Base-by-base conservation (phyloP, 2,329 filamentous ascomycete species). In the Grosmannia clavigera region DNA sequence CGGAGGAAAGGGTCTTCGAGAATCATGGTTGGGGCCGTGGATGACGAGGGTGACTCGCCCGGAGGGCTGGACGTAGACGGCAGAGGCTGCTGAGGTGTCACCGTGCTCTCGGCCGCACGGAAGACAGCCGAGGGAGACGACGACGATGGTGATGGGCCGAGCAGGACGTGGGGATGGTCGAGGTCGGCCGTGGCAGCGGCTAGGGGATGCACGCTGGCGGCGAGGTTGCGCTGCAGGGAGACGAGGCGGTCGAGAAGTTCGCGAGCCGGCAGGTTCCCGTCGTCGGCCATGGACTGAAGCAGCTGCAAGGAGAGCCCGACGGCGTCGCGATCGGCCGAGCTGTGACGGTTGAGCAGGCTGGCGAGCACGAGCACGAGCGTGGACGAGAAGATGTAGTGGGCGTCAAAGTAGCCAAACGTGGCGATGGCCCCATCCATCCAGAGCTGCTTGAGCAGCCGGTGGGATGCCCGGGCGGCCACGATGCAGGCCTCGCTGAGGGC, bases 401-500 rank as follows among this genome's bases (percentile, higher is more conserved):
- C 64, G 55, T 68, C 67, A 55, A 68, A 68, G 60, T 67, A 68
- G 38, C 67, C 67, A 56, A 67, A 68, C 3, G 64, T 67, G 11
- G 67, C 65, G 50, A 68, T 65, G 48, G 61, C 58, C 3, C 67
- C 67, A 56, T 67, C 66, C 29, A 66, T 63, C 65, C 65, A 68
- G 27, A 67, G 64, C 60, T 67, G 65, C 12, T 63, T 56, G 4
- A 68, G 64, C 19, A 68, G 61, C n/a, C 64, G 66, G 31, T 64
- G 63, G 46, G 66, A 63, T 25, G 63, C 63, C 29, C 67, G 61
- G 5, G 67, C 67, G 10, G 67, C 66, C 38, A 66, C 65, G 55
- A 68, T 68, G 60, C 67, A 68, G 6, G 67, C 65, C 53, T 71
- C 70, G 46, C 66, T 66, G 4, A 71, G 65, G 14, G 68, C 68